Evolutionary conservation across 352 stramenopile species (phyloP).

Genomic region (Phytophthora ohioensis): DNA sequence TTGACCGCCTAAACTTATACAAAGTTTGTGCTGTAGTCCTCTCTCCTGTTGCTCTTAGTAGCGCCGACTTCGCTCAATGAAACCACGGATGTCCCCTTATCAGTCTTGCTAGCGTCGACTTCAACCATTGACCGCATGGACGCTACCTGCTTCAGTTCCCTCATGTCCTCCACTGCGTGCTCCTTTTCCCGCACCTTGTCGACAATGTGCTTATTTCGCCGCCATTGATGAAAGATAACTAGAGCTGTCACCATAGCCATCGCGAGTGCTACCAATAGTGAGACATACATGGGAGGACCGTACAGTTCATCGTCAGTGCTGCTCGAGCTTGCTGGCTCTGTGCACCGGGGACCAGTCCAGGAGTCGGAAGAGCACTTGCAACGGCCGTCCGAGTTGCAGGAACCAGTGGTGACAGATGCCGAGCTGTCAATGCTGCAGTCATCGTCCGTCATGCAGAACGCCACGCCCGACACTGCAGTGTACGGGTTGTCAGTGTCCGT

Average conservation of each 20-base stretch:
- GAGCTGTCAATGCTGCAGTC: slow-evolving; percentile 44
- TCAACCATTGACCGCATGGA: slow-evolving; percentile 29
- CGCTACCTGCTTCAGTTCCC: slow-evolving; percentile 27
- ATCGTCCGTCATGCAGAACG: slow-evolving; percentile 47
- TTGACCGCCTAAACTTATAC: slow-evolving; percentile 22
- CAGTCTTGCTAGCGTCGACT: slow-evolving; percentile 15
- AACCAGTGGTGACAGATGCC: slow-evolving; percentile 25
- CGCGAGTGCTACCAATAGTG: slow-evolving; percentile 16
- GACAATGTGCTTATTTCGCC: not conserved
- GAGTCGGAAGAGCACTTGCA: slow-evolving; percentile 32
- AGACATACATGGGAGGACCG: slow-evolving; percentile 18
- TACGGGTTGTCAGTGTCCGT: slow-evolving; percentile 45
- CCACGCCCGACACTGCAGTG: slow-evolving; percentile 46
- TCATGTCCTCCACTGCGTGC: slow-evolving; percentile 16
- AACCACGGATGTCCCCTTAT: slow-evolving; percentile 16
- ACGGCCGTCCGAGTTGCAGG: slow-evolving; percentile 32
- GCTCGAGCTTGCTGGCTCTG: slow-evolving; percentile 18
- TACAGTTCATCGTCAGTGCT: slow-evolving; percentile 22
- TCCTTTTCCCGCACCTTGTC: slow-evolving; percentile 10
- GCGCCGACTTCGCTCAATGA: slow-evolving; percentile 19
- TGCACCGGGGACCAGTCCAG: slow-evolving; percentile 52
- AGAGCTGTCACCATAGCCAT: slow-evolving; percentile 13
- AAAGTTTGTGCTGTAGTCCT: slow-evolving; percentile 54
- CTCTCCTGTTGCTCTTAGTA: slow-evolving; percentile 44
- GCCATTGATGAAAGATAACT: slow-evolving; percentile 11